Conservation (phyloP, 2,329 filamentous ascomycete species). For the Trichophyton schoenleinii region DNA sequence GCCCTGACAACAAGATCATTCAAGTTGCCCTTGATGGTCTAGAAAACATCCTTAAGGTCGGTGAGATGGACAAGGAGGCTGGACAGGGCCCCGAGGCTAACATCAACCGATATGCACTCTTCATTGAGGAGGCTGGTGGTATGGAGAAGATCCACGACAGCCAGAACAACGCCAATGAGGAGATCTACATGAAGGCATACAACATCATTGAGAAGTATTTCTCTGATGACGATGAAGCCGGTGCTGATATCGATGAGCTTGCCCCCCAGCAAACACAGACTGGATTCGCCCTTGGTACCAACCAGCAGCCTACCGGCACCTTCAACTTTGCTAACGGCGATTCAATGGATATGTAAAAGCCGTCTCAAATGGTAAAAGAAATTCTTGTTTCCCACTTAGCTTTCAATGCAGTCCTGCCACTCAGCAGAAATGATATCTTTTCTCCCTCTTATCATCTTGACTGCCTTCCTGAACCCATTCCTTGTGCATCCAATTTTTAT, state of each 20-base stretch:
- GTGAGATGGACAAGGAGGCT: conserved; percentile 94
- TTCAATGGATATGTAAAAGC: conserved; percentile 59
- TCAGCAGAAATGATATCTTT: conserved; percentile 7
- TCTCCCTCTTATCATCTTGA: conserved; percentile 6
- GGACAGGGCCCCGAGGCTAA: conserved; percentile 35
- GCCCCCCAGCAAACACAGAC: conserved; percentile 57
- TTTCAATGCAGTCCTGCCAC: neutral
- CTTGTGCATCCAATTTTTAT: neutral
- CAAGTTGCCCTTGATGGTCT: conserved; percentile 94
- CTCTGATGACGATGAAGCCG: conserved; percentile 85
- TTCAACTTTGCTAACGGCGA: conserved; percentile 84
- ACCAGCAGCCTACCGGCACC: conserved; percentile 56
- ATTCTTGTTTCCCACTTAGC: neutral
- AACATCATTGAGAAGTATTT: conserved; percentile 99
- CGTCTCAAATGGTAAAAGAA: neutral
- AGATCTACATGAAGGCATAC: conserved; percentile 99
- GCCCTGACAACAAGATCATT: conserved; percentile 99
- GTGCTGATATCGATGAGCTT: conserved; percentile 66
- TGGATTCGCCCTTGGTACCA: conserved; percentile 58
- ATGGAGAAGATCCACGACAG: conserved; percentile 99
- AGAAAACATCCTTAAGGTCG: conserved; percentile 99
- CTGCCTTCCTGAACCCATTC: neutral
- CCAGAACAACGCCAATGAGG: conserved; percentile 99
- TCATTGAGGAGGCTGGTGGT: conserved; percentile 95
- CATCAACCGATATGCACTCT: conserved; percentile 93